phyloP scores from a whole-genome alignment of 805 yeast genomes.

The Lachancea dasiensis region DNA sequence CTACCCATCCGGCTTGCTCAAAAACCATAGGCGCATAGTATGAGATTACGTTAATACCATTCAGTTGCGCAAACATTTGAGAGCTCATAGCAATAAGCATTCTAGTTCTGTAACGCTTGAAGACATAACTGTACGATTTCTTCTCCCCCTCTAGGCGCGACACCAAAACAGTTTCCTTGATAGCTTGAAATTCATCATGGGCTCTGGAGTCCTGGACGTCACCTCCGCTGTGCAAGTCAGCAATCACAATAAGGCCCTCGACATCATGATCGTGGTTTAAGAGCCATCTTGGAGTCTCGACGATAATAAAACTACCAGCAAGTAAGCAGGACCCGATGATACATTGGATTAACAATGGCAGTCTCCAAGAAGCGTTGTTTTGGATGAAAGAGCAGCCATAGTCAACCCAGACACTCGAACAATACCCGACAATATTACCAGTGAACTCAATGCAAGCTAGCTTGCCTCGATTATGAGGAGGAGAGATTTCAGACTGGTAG shows the following conservation, averaged over 20 bases:
- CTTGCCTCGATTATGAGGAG: conserved; percentile 79
- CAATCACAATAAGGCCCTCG: conserved; percentile 81
- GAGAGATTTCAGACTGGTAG: conserved; percentile 83
- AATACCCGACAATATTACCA: conserved; percentile 77
- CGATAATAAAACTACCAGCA: conserved; percentile 70
- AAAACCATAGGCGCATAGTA: conserved; percentile 92
- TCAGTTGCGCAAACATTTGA: conserved; percentile 87
- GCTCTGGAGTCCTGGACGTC: conserved; percentile 65
- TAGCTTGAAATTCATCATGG: conserved; percentile 65
- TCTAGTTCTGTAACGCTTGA: conserved; percentile 67
- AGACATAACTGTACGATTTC: conserved; percentile 67
- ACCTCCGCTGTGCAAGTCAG: conserved; percentile 76
- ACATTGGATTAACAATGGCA: conserved; percentile 73
- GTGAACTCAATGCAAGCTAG: conserved; percentile 85
- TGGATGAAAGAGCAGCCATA: conserved; percentile 61
- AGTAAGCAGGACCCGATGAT: conserved; percentile 63
- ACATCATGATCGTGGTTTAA: conserved; percentile 71
- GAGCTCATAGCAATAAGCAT: conserved; percentile 85
- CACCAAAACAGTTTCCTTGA: conserved; percentile 72
- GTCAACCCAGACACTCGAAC: conserved; percentile 83
- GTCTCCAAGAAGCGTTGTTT: conserved; percentile 63
- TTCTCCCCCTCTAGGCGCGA: conserved; percentile 75
- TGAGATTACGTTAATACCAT: conserved; percentile 88
- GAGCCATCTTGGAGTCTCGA: conserved; percentile 89
- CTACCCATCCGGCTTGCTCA: conserved; percentile 93